These are phyloP conservation scores for Zymoseptoria passerinii DNA, from an alignment of 2,329 filamentous ascomycete genomes.

Conservation along the genomic window DNA sequence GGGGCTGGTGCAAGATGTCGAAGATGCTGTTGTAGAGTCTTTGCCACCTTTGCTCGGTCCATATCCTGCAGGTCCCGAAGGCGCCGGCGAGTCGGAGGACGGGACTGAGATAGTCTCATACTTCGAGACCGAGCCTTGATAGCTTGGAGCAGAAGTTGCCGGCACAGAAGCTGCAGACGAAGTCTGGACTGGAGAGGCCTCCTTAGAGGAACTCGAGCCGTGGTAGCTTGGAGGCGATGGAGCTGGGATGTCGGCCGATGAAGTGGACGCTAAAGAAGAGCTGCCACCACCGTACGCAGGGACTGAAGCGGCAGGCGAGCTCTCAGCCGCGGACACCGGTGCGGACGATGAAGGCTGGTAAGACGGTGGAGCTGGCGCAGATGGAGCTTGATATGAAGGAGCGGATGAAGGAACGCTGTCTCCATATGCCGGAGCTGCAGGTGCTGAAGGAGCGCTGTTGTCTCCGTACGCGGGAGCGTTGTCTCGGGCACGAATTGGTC, in stretches of 20 bases:
- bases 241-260: not conserved
- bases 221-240: not conserved
- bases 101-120: not conserved
- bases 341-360: not conserved
- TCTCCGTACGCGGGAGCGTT: not conserved
- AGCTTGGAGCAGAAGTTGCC: not conserved
- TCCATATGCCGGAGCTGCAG: not conserved
- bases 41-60: too few species aligned
- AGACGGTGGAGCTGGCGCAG: not conserved
- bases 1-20: not conserved
- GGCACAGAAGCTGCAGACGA: not conserved
- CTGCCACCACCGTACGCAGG: not conserved
- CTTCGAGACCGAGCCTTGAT: not conserved
- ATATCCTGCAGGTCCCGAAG: too few species aligned
- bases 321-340: not conserved
- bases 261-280: not conserved
- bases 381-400: not conserved
- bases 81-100: not conserved
- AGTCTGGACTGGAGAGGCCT: not conserved
- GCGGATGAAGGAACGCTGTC: not conserved
- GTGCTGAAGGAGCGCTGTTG: slow-evolving; percentile 4
- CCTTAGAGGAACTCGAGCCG: not conserved
- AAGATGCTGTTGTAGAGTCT: not conserved
- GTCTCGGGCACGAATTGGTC: slow-evolving; percentile 11
- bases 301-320: not conserved